Percentiles rank a stretch among this genome's conserved stretches.
Evolutionary conservation across 306 rosid species (phyloP).

Genomic region (Leucaena leucocephala): DNA sequence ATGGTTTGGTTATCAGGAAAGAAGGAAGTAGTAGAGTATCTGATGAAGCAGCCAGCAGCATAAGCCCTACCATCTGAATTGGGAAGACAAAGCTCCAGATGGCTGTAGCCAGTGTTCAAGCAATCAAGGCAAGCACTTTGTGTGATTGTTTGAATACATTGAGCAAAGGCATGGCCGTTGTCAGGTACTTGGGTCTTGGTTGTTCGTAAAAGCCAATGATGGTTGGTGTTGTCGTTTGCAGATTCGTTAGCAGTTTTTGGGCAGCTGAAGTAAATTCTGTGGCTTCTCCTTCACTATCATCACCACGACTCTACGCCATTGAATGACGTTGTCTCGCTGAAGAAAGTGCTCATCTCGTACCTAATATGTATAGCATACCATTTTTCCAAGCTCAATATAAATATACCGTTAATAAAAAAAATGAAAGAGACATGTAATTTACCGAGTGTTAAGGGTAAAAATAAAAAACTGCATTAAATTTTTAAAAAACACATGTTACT

Average conservation of each 20-base stretch:
- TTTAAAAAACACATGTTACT: too few species aligned
- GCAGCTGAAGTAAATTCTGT: neutral
- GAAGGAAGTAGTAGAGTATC: neutral
- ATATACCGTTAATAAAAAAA: too few species aligned
- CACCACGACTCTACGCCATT: constrained; percentile 21
- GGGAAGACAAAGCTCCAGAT: neutral
- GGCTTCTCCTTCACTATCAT: neutral
- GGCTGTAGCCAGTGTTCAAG: neutral
- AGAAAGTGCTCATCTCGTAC: constrained; percentile 26
- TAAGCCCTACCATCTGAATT: neutral
- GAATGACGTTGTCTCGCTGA: constrained; percentile 12
- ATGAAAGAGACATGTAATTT: too few species aligned
- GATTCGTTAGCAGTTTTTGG: constrained; percentile 16
- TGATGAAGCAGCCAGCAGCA: constrained; percentile 1
- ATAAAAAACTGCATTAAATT: too few species aligned
- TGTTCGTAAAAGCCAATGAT: constrained; percentile 50
- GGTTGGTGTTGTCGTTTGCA: constrained; percentile 41
- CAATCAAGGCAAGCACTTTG: neutral
- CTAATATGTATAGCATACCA: too few species aligned
- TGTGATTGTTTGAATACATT: neutral
- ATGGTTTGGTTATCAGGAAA: neutral
- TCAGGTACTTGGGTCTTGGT: constrained; percentile 25
- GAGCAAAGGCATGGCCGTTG: neutral
- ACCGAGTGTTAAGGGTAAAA: too few species aligned
- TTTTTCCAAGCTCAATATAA: too few species aligned